Evolutionary conservation across 2,329 filamentous ascomycete species (phyloP), one percentile per base, ranked within the genome.

Genomic region (Fusarium poae): DNA sequence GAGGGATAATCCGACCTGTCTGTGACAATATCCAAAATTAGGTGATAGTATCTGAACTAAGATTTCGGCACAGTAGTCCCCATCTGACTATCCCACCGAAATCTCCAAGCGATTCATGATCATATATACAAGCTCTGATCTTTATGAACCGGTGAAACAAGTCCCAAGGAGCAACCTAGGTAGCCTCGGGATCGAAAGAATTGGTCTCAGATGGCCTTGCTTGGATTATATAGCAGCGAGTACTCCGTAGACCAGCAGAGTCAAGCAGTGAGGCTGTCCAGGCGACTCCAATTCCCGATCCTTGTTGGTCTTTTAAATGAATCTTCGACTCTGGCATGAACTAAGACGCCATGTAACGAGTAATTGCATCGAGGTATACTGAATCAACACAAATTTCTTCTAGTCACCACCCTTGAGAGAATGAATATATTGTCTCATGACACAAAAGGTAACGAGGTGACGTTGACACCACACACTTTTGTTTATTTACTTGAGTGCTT

Each of bases 401-500:
- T 20, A 23, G 27, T 21, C 25, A 48, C 20, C 30, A 39, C 30
- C 30, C 25, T 39, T 43, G 32, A 21, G 35, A 35, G 23, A 48
- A 43, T 27, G 35, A n/a, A n/a, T 20, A 50, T 23, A 29, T 49
- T 48, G 27, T 30, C 23, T 25, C 20, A 39, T 65, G 51, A 27
- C 49, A 43, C 43, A 37, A 18, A 32, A 40, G 27, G 48, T 25
- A 37, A 13, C 37, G 40, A 27, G 48, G 20, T 48, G 52, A 48
- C 45, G 32, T 32, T 25, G 34, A 37, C n/a, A 39, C n/a, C 30
- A n/a, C 29, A 29, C 37, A 4, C 49, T 25, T 39, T 63, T 57
- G 46, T 39, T 63, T 57, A 42, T 64, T 49, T 23, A 45, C 39
- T 21, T 35, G 35, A n/a, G 18, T 40, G 18, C 20, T 49, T 49